These are phyloP conservation scores for Mycotypha africana DNA, from an alignment of 371 early-diverging fungal genomes.

Conservation along the genomic window DNA sequence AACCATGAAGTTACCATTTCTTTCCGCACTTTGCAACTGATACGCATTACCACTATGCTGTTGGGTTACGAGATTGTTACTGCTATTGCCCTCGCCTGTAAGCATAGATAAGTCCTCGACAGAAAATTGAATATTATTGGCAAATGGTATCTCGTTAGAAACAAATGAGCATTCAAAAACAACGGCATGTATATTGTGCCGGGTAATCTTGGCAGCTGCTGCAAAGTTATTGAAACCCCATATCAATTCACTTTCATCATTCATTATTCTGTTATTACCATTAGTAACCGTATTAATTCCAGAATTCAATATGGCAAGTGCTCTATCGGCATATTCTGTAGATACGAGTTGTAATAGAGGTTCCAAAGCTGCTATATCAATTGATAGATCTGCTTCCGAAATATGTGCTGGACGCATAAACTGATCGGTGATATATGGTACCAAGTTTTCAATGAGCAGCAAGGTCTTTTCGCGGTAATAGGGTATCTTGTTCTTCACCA, in stretches of 20 bases:
- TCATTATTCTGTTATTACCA: conserved; percentile 6
- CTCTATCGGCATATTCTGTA: conserved; percentile 61
- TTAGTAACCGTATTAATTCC: conserved; percentile 39
- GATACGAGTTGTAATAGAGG: conserved; percentile 56
- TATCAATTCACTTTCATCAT: conserved; percentile 20
- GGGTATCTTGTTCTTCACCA: conserved; percentile 58
- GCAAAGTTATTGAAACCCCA: conserved; percentile 31
- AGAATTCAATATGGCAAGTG: conserved; percentile 64
- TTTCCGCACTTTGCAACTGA: too few species aligned
- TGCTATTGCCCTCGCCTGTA: conserved; percentile 22
- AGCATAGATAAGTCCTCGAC: conserved; percentile 43
- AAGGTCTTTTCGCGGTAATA: conserved; percentile 65
- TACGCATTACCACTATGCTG: too few species aligned
- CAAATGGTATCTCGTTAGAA: conserved; percentile 34
- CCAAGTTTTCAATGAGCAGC: conserved; percentile 55
- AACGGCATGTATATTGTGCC: conserved; percentile 49
- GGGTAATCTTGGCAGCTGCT: conserved; percentile 28
- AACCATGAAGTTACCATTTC: too few species aligned
- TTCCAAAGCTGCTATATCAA: conserved; percentile 44
- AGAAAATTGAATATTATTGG: conserved; percentile 43
- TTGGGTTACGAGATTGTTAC: not conserved
- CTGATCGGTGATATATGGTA: conserved; percentile 49
- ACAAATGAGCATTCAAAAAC: conserved; percentile 45
- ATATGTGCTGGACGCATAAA: conserved; percentile 4
- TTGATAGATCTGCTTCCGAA: not conserved